A percentile compares a stretch with the other conserved stretches of the same genome.
phyloP scores from a whole-genome alignment of 352 stramenopile genomes.

The Globisporangium cederbergense region DNA sequence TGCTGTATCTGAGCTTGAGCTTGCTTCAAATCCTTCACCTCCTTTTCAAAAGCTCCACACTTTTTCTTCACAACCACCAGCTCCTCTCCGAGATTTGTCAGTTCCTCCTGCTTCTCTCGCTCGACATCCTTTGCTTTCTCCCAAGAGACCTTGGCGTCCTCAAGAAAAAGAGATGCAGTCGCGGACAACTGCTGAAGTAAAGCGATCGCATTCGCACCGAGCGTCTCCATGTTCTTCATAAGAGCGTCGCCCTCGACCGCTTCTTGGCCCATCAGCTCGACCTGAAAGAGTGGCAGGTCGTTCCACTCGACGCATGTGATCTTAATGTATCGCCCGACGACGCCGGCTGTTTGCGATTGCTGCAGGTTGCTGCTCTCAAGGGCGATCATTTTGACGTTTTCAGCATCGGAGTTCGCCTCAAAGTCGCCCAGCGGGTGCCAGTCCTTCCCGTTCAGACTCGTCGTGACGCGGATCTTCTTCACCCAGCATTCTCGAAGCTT shows the following conservation, averaged over 20 bases:
- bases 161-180: conserved; percentile 49
- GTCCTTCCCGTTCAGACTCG: conserved; percentile 58
- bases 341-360: background rate
- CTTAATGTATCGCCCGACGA: conserved; percentile 57
- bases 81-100: conserved; percentile 70
- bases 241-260: conserved; percentile 49
- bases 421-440: conserved; percentile 63
- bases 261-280: conserved; percentile 65
- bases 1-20: conserved; percentile 11
- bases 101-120: conserved; percentile 73
- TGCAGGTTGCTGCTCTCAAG: conserved; percentile 22
- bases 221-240: conserved; percentile 31
- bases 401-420: conserved; percentile 46
- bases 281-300: conserved; percentile 49
- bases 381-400: conserved; percentile 28
- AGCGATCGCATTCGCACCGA: conserved; percentile 35
- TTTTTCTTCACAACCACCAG: conserved; percentile 50
- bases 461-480: conserved; percentile 52
- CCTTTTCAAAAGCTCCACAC: conserved; percentile 43
- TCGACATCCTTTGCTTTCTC: conserved; percentile 72
- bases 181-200: conserved; percentile 53
- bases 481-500: conserved; percentile 45
- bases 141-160: conserved; percentile 70
- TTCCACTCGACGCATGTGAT: conserved; percentile 68
- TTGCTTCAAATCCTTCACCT: conserved; percentile 10